Base-by-base conservation (phyloP, 2,329 filamentous ascomycete species). In the Talaromyces pinophilus region DNA sequence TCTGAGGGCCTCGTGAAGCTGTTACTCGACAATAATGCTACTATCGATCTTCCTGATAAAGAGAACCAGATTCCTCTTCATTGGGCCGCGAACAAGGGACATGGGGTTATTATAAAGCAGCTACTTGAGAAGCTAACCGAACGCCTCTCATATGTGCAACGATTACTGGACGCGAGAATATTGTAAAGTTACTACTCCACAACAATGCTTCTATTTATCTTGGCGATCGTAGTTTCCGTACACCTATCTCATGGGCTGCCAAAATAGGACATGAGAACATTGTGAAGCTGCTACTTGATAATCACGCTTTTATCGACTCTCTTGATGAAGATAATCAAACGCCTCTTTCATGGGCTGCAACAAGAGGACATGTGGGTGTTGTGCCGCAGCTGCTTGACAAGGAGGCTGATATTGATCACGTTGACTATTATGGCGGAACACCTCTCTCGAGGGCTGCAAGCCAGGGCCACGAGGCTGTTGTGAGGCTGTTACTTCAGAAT, bases 171-270 rank as follows among this genome's bases (percentile, higher is more conserved):
- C 38, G 19, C 38, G 57, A 60, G 38, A 28, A 19, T 35, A 44
- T 60, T n/a, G 38, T 60, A 8, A 46, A 60, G 57, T 3, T 60
- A 17, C 38, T 60, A 19, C 22, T 60, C 3, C 22, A 44, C 19
- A 44, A 33, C 13, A 35, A 25, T 42, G 57, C 57, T 30, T 38
- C 35, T 44, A n/a, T 30, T 4, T 13, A 60, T 38, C 2, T 1
- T 17, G 3, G 2, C 25, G 6, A 44, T 60, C 2, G 3, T 1
- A 25, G 10, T 44, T 8, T 3, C 22, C 19, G 13, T 11, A 30
- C 57, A 44, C 57, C 38, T 17, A n/a, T 60, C 11, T 42, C 57
- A 3, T 60, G 38, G 33, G 57, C 57, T 44, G 33, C 57, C 10
- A 11, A 25, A 8, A 28, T 17, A 3, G 57, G 57, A 25, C 35